Evolutionary conservation across 176 grass and related monocot species (phyloP), one percentile per base, ranked within the genome.

Genomic region (Tuctoria greenei): DNA sequence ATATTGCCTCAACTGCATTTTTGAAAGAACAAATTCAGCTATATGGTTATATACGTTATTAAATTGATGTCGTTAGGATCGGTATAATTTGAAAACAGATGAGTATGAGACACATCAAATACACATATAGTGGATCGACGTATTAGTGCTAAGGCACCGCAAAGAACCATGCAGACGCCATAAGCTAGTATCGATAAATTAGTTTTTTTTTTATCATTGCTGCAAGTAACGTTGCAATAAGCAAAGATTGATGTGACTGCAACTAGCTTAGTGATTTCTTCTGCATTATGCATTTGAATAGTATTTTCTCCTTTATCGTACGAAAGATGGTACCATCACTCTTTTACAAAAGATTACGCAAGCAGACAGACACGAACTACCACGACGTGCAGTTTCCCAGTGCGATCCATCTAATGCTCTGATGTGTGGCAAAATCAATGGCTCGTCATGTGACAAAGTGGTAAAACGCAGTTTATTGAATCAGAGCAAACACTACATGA

Each of bases 211-310:
- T n/a, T n/a, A n/a, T n/a, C n/a, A 20, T 9, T 55, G 75, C 17
- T 58, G 61, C 49, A 67, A 61, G 49, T 49, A 67, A 17, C 35
- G 18, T 44, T 40, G 31, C 81, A 61, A 61, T 37, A 50, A 14
- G 28, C 42, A 83, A 69, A 61, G 65, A 61, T 40, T 71, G 81
- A 77, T 84, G 81, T 84, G 73, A 84, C 8, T 40, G 41, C 49
- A 61, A 83, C 72, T 77, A 62, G 43, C 31, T 16, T 24, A 69
- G 73, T 52, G 81, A 54, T 49, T 77, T 77, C 64, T 82, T 56
- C 41, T 70, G 24, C 73, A 63, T 62, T 26, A 25, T 70, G 73
- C 65, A 71, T 50, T 63, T 71, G 43, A 28, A 70, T 62, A 51
- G 34, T 52, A 42, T 69, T 23, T 38, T 76, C 4, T 27, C 40